phyloP scores from a whole-genome alignment of 2,329 filamentous ascomycete genomes.

The Exophiala phaeomuriformis region DNA sequence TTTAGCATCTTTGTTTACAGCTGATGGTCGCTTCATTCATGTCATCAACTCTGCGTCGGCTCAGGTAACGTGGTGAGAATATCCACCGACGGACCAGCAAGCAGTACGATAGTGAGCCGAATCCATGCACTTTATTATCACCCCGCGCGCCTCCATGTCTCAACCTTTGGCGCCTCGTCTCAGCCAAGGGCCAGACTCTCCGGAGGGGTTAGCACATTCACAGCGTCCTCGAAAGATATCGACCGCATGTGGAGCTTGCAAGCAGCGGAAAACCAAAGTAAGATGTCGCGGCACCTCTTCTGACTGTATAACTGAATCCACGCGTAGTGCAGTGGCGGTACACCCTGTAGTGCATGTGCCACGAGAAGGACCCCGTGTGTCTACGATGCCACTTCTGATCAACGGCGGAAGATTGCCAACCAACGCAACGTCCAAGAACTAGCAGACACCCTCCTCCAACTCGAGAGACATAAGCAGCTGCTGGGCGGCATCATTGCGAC shows the following conservation, averaged over 20 bases:
- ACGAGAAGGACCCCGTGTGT: conserved; percentile 21
- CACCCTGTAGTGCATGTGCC: conserved; percentile 24
- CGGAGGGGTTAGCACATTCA: not conserved
- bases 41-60: not conserved
- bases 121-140: not conserved
- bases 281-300: not conserved
- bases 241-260: conserved; percentile 26
- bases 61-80: not conserved
- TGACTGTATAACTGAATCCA: not conserved
- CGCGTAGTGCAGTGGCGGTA: conserved; percentile 23
- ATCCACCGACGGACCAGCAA: not conserved
- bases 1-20: not conserved
- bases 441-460: conserved; percentile 15
- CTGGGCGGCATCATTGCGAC: conserved; percentile 27
- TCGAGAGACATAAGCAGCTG: conserved; percentile 22
- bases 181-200: not conserved
- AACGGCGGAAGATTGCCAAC: conserved; percentile 26
- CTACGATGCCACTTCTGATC: conserved; percentile 26
- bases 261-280: conserved; percentile 26
- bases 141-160: conserved; percentile 17
- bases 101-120: not conserved
- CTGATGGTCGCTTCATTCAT: not conserved
- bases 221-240: conserved; percentile 22
- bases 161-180: conserved; percentile 23
- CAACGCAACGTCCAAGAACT: conserved; percentile 26